Evolutionary conservation across 179 eudicot species (phyloP).

Genomic region (Spergularia azorica): DNA sequence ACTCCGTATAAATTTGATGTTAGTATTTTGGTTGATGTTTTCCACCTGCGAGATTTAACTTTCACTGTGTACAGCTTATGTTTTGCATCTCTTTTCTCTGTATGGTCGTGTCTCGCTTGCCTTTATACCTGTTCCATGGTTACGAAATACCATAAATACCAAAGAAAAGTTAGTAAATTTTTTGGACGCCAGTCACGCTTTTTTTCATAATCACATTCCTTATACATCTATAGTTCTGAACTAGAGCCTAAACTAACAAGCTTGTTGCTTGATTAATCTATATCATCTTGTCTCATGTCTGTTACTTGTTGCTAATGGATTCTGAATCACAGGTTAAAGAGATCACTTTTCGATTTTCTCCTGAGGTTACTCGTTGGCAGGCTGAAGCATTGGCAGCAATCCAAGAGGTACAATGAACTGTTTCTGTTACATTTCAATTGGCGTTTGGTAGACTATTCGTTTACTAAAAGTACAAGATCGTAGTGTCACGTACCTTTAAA

Average conservation of each 20-base stretch:
- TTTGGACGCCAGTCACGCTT: background rate
- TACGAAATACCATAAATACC: background rate
- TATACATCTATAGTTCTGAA: background rate
- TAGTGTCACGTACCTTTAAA: background rate
- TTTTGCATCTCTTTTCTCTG: background rate
- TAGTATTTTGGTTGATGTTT: background rate
- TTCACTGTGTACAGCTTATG: background rate
- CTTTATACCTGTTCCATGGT: background rate
- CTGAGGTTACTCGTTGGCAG: slow-evolving; percentile 51
- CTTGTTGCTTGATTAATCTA: slow-evolving; percentile 3
- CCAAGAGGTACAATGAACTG: slow-evolving; percentile 48
- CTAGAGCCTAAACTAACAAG: background rate
- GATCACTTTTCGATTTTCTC: slow-evolving; percentile 38
- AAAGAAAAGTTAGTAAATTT: background rate
- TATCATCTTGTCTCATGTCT: background rate
- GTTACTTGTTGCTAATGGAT: slow-evolving; percentile 11
- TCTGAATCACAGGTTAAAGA: slow-evolving; percentile 51
- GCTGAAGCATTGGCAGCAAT: slow-evolving; percentile 66
- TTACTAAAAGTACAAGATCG: background rate
- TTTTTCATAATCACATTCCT: background rate
- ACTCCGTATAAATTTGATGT: background rate
- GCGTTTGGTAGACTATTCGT: background rate
- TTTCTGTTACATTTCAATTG: background rate
- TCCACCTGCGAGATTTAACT: background rate
- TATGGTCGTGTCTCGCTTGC: background rate